Base-by-base conservation (phyloP, 1,139 yeast species). In the Groenewaldozyma auringiensis region DNA sequence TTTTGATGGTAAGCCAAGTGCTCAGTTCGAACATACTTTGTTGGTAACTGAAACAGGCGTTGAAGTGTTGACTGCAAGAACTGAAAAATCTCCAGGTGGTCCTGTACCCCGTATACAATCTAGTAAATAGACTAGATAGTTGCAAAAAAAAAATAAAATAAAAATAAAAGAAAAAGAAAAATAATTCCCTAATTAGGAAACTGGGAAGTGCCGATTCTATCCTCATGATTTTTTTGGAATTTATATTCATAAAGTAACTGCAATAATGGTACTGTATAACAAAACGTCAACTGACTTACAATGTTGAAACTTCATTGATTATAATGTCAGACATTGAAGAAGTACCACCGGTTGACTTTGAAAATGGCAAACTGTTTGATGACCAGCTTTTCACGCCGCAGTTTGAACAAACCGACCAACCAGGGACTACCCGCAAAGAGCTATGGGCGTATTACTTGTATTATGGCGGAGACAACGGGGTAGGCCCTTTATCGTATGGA, bases 41-140 rank as follows among this genome's bases (percentile, higher is more conserved):
- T 68, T 94, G 51, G 94, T 92, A 34, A 94, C 98, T 3, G 97
- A 88, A 60, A 83, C 80, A 45, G 98, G 99, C 14, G 87, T 83
- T 37, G 99, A 94, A 66, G 83, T 92, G 9, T 75, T 94, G 59
- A 83, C 95, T 31, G 95, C 88, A 0, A 77, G 97, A 63, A 73
- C 71, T 46, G 80, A 79, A 55, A 70, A 70, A 49, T 81, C 92
- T 42, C 96, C 97, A 2, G 97, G 97, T 45, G 97, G 97, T 1
- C 76, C 96, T 14, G 66, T 84, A 45, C 29, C 29, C 29, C 29
- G 29, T 6, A 25, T 25, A n/a, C n/a, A n/a, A n/a, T n/a, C n/a
- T n/a, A n/a, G n/a, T n/a, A n/a, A n/a, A n/a, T n/a, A n/a, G n/a
- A n/a, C n/a, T n/a, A n/a, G n/a, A n/a, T n/a, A n/a, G n/a, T n/a